Percentiles rank a stretch among this genome's conserved stretches.
Evolutionary conservation across 768 basidiomycete genomes (phyloP).

Genomic region (Tulasnella sp.): DNA sequence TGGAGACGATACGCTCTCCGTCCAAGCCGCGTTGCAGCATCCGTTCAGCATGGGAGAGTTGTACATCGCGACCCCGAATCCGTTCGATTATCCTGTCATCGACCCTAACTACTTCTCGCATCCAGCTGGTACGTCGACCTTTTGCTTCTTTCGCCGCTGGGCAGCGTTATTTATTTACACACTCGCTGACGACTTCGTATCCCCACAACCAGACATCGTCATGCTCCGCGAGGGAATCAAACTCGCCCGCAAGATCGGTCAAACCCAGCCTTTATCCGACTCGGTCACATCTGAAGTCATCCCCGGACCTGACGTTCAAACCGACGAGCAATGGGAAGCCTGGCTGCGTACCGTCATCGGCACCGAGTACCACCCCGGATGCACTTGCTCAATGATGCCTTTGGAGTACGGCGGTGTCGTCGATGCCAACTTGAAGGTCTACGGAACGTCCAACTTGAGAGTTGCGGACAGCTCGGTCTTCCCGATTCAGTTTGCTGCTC

Average conservation of each 20-base stretch:
- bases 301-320: constrained; percentile 51
- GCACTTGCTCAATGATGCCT: constrained; percentile 43
- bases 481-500: constrained; percentile 45
- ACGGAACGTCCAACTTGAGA: constrained; percentile 43
- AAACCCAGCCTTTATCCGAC: constrained; percentile 50
- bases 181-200: not conserved
- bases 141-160: not conserved
- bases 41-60: no score
- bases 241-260: constrained; percentile 54
- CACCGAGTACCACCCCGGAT: constrained; percentile 39
- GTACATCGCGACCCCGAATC: constrained; percentile 55
- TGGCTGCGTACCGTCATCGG: constrained; percentile 46
- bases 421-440: constrained; percentile 41
- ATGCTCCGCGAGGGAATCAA: constrained; percentile 59
- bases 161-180: not conserved
- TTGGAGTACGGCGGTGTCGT: constrained; percentile 42
- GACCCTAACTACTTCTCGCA: constrained; percentile 65
- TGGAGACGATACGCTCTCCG: no score
- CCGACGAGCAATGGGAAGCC: constrained; percentile 55
- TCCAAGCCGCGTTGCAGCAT: no score
- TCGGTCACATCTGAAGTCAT: constrained; percentile 47
- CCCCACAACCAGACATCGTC: constrained; percentile 40
- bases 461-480: constrained; percentile 42
- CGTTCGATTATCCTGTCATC: constrained; percentile 59
- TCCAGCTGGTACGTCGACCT: constrained; percentile 44